Base-by-base conservation (phyloP, 805 yeast genomes). In the Saccharomycopsis sp. region DNA sequence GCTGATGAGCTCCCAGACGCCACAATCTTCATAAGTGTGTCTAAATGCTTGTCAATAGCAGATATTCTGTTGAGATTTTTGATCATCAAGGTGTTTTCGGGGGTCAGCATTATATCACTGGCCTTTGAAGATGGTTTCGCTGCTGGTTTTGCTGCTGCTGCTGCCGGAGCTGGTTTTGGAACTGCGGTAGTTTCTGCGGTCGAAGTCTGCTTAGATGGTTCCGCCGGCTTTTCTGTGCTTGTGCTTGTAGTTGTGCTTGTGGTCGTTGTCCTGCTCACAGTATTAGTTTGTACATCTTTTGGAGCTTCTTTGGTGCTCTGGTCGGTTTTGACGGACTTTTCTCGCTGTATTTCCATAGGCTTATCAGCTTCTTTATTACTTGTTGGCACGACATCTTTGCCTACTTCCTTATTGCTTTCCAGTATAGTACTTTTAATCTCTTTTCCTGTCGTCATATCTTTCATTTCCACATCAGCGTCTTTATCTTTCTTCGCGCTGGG, bases 51-150 rank as follows among this genome's bases (percentile, higher is more conserved):
- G 66, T 91, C 96, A 2, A 78, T 76, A 47, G 86, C 79, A 0
- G 97, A 97, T 71, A 93, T 84, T 0, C 86, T 77, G 66, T 92
- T 92, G 66, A 93, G 78, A 65, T 90, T 88, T 2, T 87, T 83
- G 64, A 93, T 90, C 88, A 93, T 89, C 62, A 86, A 82, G 49
- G 86, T 86, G 66, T 87, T 86, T 55, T 83, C 87, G 1, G 83
- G 81, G 2, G 86, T 75, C 62, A 77, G 80, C 75, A 79, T 77
- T 53, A 76, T 71, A 53, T 70, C 72, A 23, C 74, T 60, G 66
- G 73, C 25, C 42, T 55, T 44, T 5, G 38, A 12, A 5, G 38
- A 29, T 65, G 58, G 68, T 54, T 63, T 67, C 64, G 67, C 9
- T 51, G 19, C 52, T 58, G 15, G 57, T 53, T 17, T 35, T 19